Evolutionary conservation across 371 early-diverging fungal genomes (phyloP).

Genomic region (Rhizopus delemar): DNA sequence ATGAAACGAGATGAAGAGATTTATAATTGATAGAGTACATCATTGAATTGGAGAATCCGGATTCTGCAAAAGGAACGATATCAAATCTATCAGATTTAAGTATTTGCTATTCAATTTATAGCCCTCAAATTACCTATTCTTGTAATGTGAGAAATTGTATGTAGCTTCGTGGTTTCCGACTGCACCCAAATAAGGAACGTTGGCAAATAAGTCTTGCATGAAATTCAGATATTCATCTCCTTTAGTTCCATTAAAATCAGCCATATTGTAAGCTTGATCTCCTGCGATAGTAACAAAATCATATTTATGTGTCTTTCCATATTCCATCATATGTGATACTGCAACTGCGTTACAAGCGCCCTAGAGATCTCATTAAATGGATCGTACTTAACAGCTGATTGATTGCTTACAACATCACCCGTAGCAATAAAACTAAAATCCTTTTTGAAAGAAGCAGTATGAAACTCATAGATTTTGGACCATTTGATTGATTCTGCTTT

Average conservation of each 20-base stretch:
- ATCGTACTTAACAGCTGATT: too few species aligned
- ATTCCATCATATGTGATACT: constrained; percentile 30
- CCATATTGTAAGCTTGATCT: constrained; percentile 51
- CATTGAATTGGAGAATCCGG: constrained; percentile 36
- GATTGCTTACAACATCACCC: constrained; percentile 42
- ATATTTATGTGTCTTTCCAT: constrained; percentile 38
- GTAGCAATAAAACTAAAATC: constrained; percentile 44
- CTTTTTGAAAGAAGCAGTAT: constrained; percentile 31
- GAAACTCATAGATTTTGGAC: constrained; percentile 40
- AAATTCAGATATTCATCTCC: constrained; percentile 52
- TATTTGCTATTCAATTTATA: background rate
- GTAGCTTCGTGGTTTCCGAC: constrained; percentile 48
- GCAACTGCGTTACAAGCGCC: constrained; percentile 50
- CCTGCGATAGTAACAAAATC: constrained; percentile 51
- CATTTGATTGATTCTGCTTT: constrained; percentile 13
- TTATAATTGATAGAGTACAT: constrained; percentile 49
- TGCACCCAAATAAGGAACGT: constrained; percentile 44
- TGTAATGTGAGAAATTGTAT: constrained; percentile 49
- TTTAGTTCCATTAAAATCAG: constrained; percentile 44
- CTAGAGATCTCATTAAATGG: constrained; percentile 11
- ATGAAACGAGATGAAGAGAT: constrained; percentile 45
- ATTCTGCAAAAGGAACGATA: constrained; percentile 39
- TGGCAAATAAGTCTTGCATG: constrained; percentile 39
- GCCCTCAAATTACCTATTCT: constrained; percentile 31
- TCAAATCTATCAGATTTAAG: constrained; percentile 19